A percentile compares a stretch with the other conserved stretches of the same genome.
Conservation (phyloP, 2,329 filamentous ascomycete species). For the Plenodomus lindquistii region DNA sequence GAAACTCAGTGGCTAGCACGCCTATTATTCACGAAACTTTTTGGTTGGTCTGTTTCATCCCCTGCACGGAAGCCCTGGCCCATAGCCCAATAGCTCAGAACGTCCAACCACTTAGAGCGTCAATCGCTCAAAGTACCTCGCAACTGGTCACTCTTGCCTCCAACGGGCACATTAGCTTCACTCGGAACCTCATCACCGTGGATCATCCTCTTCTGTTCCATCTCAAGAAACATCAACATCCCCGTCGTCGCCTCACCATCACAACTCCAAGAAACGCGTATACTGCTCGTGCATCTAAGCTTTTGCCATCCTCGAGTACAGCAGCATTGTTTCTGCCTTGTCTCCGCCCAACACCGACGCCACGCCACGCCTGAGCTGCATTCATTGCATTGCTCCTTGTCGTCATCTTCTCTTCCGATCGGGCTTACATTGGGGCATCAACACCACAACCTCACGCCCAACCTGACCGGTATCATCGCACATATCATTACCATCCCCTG, state of each 20-base stretch:
- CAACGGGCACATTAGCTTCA: slow-evolving; percentile 40
- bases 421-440: slow-evolving; percentile 17
- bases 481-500: slow-evolving; percentile 6
- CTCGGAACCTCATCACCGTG: slow-evolving; percentile 33
- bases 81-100: slow-evolving; percentile 43
- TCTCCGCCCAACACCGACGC: slow-evolving; percentile 22
- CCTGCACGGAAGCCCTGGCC: slow-evolving; percentile 33
- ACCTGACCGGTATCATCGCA: slow-evolving; percentile 19
- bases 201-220: slow-evolving; percentile 28
- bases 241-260: slow-evolving; percentile 25
- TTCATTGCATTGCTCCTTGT: slow-evolving; percentile 15
- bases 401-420: slow-evolving; percentile 12
- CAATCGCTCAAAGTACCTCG: slow-evolving; percentile 33
- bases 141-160: slow-evolving; percentile 39
- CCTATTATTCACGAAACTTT: slow-evolving; percentile 34
- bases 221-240: slow-evolving; percentile 11
- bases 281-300: slow-evolving; percentile 3
- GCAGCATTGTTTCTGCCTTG: slow-evolving; percentile 26
- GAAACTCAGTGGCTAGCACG: slow-evolving; percentile 41
- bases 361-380: slow-evolving; percentile 24
- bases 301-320: slow-evolving; percentile 1
- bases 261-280: slow-evolving; percentile 10
- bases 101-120: slow-evolving; percentile 43
- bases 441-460: slow-evolving; percentile 10
- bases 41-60: slow-evolving; percentile 47